These are phyloP conservation scores for Hypomontagnella submonticulosa DNA, from an alignment of 495 filamentous ascomycete genomes.

Conservation along the genomic window DNA sequence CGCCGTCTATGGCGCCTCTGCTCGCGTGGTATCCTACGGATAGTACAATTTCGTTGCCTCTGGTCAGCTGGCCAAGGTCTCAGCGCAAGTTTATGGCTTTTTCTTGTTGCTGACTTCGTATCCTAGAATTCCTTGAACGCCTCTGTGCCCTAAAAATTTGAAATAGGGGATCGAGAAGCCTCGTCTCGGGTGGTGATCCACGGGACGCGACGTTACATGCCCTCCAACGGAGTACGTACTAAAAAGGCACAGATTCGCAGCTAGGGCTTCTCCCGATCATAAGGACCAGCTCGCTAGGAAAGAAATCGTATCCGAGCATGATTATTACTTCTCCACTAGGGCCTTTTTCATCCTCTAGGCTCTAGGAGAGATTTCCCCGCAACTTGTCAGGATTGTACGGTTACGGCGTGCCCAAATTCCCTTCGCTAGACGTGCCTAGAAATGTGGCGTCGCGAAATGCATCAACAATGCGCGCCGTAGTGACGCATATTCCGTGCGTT, in stretches of 20 bases:
- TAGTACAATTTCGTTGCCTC: slow-evolving; percentile 1
- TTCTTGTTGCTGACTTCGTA: slow-evolving; percentile 6
- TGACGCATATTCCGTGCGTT: slow-evolving; percentile 4
- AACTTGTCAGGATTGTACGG: slow-evolving; percentile 16
- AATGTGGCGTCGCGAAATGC: slow-evolving; percentile 27
- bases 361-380: slow-evolving; percentile 13
- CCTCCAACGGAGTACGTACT: slow-evolving; percentile 23
- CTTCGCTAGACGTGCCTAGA: slow-evolving; percentile 15
- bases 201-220: slow-evolving; percentile 43
- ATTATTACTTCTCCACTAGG: slow-evolving; percentile 7
- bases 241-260: slow-evolving; percentile 8
- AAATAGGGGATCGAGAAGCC: slow-evolving; percentile 4
- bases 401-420: slow-evolving; percentile 13
- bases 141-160: not conserved
- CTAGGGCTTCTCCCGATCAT: slow-evolving; percentile 22
- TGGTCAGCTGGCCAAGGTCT: slow-evolving; percentile 14
- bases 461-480: slow-evolving; percentile 2
- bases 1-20: not conserved
- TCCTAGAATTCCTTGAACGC: not conserved
- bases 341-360: slow-evolving; percentile 2
- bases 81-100: not conserved
- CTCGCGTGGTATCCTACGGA: slow-evolving; percentile 9
- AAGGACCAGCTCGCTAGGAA: slow-evolving; percentile 1
- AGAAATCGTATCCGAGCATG: slow-evolving; percentile 11
- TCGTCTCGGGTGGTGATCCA: slow-evolving; percentile 10